phyloP scores from a whole-genome alignment of 805 yeast genomes.

The Sugiyamaella qingdaonensis region DNA sequence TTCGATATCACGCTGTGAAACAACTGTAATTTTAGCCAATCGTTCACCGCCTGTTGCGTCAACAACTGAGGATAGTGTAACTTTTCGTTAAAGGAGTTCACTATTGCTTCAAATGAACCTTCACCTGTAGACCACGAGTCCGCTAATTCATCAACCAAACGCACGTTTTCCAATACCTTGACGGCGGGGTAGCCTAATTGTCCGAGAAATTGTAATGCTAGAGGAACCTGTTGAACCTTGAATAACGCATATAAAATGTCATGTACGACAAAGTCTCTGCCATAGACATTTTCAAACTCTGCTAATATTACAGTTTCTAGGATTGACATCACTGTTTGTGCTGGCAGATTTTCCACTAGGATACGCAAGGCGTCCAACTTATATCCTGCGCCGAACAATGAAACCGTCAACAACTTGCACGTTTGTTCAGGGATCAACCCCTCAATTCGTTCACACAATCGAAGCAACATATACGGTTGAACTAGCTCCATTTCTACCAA shows the following conservation, averaged over 20 bases:
- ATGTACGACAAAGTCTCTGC: constrained; percentile 15
- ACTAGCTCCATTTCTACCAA: background rate
- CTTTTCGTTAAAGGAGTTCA: background rate
- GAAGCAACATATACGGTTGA: background rate
- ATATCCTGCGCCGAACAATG: constrained; percentile 7
- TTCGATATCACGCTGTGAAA: background rate
- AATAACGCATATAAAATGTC: constrained; percentile 17
- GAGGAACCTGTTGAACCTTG: constrained; percentile 15
- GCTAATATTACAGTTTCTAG: constrained; percentile 8
- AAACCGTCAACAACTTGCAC: constrained; percentile 3
- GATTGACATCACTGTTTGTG: background rate
- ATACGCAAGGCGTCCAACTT: constrained; percentile 12
- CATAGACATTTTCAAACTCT: constrained; percentile 7
- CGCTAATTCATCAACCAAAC: background rate
- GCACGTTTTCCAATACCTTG: background rate
- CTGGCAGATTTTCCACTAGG: constrained; percentile 16
- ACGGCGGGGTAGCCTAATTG: constrained; percentile 5
- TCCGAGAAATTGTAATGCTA: constrained; percentile 20
- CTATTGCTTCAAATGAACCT: background rate
- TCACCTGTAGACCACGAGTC: background rate
- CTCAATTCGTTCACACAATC: background rate
- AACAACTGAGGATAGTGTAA: constrained; percentile 12
- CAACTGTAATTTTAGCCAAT: constrained; percentile 7
- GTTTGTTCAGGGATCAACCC: constrained; percentile 2
- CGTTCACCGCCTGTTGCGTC: constrained; percentile 1